phyloP scores from a whole-genome alignment of 2,329 filamentous ascomycete species.

The Paecilomyces sp. region DNA sequence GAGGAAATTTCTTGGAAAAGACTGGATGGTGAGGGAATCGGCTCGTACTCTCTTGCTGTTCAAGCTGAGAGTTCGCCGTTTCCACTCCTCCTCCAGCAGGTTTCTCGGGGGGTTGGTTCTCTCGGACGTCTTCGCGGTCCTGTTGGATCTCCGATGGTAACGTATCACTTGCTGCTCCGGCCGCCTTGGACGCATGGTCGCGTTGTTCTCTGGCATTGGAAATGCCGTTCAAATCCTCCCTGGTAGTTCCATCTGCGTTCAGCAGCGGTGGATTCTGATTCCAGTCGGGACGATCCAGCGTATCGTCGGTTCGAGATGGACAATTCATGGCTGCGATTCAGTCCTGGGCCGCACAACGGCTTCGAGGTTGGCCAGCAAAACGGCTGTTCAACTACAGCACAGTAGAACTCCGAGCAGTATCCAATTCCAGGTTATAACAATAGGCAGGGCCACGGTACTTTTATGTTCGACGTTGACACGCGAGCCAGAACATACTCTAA shows the following conservation, averaged over 20 bases:
- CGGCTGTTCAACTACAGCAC: no score
- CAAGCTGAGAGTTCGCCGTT: constrained; percentile 17
- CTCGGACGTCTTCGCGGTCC: constrained; percentile 10
- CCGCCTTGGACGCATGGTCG: constrained; percentile 22
- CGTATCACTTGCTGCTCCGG: constrained; percentile 13
- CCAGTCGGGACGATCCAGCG: constrained; percentile 45
- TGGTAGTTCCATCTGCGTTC: constrained; percentile 54
- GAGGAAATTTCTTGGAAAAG: constrained; percentile 10
- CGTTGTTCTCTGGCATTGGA: constrained; percentile 51
- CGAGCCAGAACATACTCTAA: no score
- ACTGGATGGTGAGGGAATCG: constrained; percentile 24
- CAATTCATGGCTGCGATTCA: constrained; percentile 50
- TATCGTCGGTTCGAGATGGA: constrained; percentile 55
- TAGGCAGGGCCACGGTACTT: not conserved
- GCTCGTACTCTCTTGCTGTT: constrained; percentile 22
- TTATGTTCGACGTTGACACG: not conserved
- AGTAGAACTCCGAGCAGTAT: no score
- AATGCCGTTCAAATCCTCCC: constrained; percentile 55
- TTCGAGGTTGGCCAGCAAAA: no score
- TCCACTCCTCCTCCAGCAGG: constrained; percentile 22
- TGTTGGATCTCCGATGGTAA: constrained; percentile 14
- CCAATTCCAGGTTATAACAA: not conserved
- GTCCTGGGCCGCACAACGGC: not conserved
- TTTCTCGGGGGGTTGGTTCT: constrained; percentile 4
- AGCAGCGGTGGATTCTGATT: constrained; percentile 57